These are phyloP conservation scores for Galeopsis tetrahit DNA, from an alignment of 257 asterid genomes.

Conservation along the genomic window DNA sequence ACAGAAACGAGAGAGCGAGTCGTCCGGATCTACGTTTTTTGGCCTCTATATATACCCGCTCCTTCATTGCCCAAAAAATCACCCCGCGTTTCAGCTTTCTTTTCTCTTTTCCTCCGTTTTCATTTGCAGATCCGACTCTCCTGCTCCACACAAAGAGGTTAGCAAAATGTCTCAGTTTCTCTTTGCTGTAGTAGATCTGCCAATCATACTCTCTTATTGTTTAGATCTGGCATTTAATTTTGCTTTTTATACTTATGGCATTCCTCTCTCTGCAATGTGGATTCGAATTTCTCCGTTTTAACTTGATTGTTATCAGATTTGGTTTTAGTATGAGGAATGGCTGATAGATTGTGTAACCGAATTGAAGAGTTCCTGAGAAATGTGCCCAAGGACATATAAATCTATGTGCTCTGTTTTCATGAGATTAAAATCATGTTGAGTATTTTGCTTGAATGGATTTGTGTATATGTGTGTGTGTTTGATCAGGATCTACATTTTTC, in stretches of 20 bases:
- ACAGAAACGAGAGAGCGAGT: slow-evolving; percentile 31
- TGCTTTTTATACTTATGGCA: not conserved
- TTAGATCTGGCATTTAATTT: slow-evolving; percentile 30
- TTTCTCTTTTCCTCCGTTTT: not conserved
- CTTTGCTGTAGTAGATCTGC: slow-evolving; percentile 19
- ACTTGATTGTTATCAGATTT: not conserved
- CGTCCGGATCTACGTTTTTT: slow-evolving; percentile 26
- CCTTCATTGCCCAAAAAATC: slow-evolving; percentile 15
- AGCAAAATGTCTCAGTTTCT: not conserved
- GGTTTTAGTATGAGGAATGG: not conserved
- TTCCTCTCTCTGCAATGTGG: not conserved
- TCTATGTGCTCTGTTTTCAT: slow-evolving; percentile 1
- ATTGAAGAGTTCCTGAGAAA: slow-evolving; percentile 7
- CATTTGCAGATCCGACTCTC: slow-evolving; percentile 32
- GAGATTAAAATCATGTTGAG: slow-evolving; percentile 32
- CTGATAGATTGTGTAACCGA: not conserved
- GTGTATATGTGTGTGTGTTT: not conserved
- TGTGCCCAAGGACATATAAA: not conserved
- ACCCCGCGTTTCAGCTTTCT: slow-evolving; percentile 13
- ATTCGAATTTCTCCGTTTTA: not conserved
- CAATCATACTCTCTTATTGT: not conserved
- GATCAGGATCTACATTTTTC: slow-evolving; percentile 28
- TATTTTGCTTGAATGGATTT: slow-evolving; percentile 4
- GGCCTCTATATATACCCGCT: slow-evolving; percentile 34
- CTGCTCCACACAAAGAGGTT: slow-evolving; percentile 29